Conservation (phyloP, 495 filamentous ascomycete genomes). For the Neurospora sp. region DNA sequence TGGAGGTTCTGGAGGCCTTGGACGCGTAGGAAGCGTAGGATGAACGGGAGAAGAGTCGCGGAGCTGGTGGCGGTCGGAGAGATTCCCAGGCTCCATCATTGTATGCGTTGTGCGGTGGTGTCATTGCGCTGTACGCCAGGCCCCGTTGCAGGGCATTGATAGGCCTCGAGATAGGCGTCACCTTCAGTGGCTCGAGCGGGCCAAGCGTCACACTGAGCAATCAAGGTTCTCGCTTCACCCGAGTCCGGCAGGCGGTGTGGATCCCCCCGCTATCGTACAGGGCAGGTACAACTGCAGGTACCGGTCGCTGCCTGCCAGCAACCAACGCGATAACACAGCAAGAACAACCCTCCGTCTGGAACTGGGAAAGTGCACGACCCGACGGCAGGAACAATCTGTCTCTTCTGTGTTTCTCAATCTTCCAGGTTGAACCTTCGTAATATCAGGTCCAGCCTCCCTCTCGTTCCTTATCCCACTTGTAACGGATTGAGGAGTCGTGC, state of each 20-base stretch:
- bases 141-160: neutral
- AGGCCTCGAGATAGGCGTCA: neutral
- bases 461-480: neutral
- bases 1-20: slow-evolving; percentile 17
- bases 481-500: neutral
- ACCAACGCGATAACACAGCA: neutral
- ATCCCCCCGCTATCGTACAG: neutral
- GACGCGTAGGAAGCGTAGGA: slow-evolving; percentile 18
- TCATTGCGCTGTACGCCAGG: neutral
- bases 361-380: neutral
- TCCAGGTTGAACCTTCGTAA: neutral
- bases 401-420: neutral
- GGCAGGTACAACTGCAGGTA: neutral
- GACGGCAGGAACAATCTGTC: neutral
- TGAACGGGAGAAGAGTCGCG: slow-evolving; percentile 34
- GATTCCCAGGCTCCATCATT: neutral
- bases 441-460: neutral
- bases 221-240: neutral
- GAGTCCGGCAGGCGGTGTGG: neutral
- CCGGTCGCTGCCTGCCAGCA: neutral
- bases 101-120: neutral
- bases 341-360: neutral
- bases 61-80: slow-evolving; percentile 25
- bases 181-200: neutral
- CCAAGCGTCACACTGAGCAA: neutral